Evolutionary conservation across 1,284 basidiomycete species (phyloP).

Genomic region (Calocybe gambosa): DNA sequence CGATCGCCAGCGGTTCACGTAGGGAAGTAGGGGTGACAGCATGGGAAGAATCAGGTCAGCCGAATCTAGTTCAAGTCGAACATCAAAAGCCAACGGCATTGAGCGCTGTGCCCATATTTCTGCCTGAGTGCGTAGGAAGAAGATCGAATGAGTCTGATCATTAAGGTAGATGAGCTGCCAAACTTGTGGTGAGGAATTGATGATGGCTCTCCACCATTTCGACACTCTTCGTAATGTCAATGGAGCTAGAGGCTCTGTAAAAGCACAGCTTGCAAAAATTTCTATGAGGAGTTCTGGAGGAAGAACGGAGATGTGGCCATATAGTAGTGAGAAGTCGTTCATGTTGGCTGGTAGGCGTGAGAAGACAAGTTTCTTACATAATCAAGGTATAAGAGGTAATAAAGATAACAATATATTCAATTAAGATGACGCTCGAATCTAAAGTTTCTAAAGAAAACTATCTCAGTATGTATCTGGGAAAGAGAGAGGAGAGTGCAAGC

Average conservation of each 20-base stretch:
- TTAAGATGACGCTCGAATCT: too few relatives aligned
- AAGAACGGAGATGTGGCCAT: slow-evolving; percentile 25
- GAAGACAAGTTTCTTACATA: too few relatives aligned
- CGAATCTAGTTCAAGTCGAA: slow-evolving; percentile 45
- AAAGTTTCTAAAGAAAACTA: too few relatives aligned
- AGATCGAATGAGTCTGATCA: slow-evolving; percentile 29
- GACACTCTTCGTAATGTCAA: slow-evolving; percentile 48
- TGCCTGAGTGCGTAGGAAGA: slow-evolving; percentile 40
- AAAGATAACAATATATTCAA: too few relatives aligned
- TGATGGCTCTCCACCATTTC: slow-evolving; percentile 45
- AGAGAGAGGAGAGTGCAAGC: background rate
- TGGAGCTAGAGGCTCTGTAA: slow-evolving; percentile 37
- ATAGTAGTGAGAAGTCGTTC: background rate
- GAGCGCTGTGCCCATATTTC: slow-evolving; percentile 49
- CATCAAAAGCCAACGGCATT: slow-evolving; percentile 44
- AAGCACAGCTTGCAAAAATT: slow-evolving; percentile 46
- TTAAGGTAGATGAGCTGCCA: slow-evolving; percentile 56
- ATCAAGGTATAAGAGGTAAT: too few relatives aligned
- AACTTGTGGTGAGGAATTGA: slow-evolving; percentile 42
- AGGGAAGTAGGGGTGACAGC: slow-evolving; percentile 51
- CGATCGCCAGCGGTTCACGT: slow-evolving; percentile 48
- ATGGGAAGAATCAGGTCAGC: slow-evolving; percentile 52
- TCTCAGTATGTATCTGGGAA: background rate
- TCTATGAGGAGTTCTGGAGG: slow-evolving; percentile 62
- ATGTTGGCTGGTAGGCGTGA: background rate